Base-by-base conservation (phyloP, 2,329 filamentous ascomycete species). In the Diaporthe vaccinii region DNA sequence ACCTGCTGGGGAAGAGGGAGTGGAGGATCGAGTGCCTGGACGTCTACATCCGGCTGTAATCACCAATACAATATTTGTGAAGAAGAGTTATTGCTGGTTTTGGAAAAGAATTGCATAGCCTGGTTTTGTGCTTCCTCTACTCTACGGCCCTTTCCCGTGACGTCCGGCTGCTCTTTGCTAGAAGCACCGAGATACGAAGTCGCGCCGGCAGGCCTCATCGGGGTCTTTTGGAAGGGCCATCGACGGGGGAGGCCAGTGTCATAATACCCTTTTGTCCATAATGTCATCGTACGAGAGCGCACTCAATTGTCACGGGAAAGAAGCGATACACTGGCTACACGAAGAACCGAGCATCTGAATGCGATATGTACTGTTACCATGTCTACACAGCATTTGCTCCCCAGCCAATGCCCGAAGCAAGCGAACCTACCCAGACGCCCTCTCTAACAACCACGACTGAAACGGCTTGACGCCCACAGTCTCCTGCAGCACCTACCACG, bases 1-100 rank as follows among this genome's bases (percentile, higher is more conserved):
- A 92, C 80, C 84, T 98, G 69, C 84, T 98, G 69, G 96, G 95
- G 5, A 91, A 91, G 84, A 91, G 94, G 80, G 96, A 98, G 83
- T 98, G 96, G 94, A 91, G 94, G 79, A 90, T 99, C 78, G 95
- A 96, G 74, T 98, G 96, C 83, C 89, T 99, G 84, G 95, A 98
- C 84, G 91, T 98, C 41, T 92, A 96, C 80, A 91, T 98, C 72
- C 89, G 94, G 77, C 85, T 98, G 78, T 97, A 80, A 87, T 22
- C 41, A 28, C 36, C 28, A 28, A 25, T 69, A 53, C n/a, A 51
- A 51, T 53, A 17, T 25, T 31, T n/a, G 61, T n/a, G 41, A 20
- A 17, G 4, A 28, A 20, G 55, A 34, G 20, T 5, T 69, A 25
- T 31, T 70, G 31, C 10, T n/a, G 44, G 20, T 46, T 70, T 71